Base-by-base conservation (phyloP, 352 stramenopile species). In the Phytopythium mirpurense region DNA sequence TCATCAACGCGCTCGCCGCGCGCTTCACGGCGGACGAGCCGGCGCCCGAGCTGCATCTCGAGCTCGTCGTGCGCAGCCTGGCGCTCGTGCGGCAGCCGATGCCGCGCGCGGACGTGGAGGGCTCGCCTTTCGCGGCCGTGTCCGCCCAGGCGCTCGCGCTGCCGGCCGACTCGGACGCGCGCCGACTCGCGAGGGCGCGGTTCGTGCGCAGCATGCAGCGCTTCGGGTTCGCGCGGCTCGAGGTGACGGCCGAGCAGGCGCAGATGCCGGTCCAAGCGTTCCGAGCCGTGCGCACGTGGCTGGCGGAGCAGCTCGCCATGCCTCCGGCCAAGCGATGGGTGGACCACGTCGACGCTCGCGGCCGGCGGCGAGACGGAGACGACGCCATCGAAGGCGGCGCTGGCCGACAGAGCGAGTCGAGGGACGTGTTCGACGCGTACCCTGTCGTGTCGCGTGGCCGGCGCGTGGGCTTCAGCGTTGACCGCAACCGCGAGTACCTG, bases 401-500 rank as follows among this genome's bases (percentile, higher is more conserved):
- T 12, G 21, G 14, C 21, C 21, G 19, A 3, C 40, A 45, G 23
- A 14, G 21, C 19, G 40, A 29, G 7, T 5, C 11, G 21, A 46
- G 7, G 5, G 15, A 47, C 41, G 7, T 5, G 24, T 34, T 34
- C 24, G 41, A n/a, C 24, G 23, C 41, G 14, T 65, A 87, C 45
- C 66, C 78, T 1, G 57, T 66, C 4, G 72, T 90, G 16, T 91
- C 80, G 1, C 68, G 72, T 51, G 83, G 83, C 26, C 68, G 83
- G 1, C 86, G 76, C 52, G 81, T 93, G 21, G 83, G 83, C 27
- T 93, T 90, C 44, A 85, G 68, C 24, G 52, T 57, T 6, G 83
- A 93, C 48, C 72, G 67, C 11, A 90, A 86, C 54, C 77, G 81
- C 48, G 78, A 93, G 51, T 93, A 90, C 59, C 52, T 93, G 56